Evolutionary conservation across 192 early-diverging fungal genomes (phyloP), one percentile per base, ranked within the genome.

Genomic region (Rhizoclosmatium globosum): DNA sequence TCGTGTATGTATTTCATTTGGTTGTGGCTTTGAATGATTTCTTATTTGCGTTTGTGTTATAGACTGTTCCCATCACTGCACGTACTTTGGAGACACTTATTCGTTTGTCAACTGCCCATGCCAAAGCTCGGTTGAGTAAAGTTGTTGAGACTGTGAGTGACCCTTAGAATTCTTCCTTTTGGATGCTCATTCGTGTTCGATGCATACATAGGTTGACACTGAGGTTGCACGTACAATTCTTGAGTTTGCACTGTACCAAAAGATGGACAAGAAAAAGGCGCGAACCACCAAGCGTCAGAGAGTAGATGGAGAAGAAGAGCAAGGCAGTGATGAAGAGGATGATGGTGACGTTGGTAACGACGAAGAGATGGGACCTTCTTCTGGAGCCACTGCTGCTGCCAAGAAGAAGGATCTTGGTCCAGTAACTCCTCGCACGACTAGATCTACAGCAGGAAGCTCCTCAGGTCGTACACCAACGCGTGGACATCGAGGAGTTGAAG

Each of bases 51-150:
- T 67, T 6, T 73, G 48, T 66, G 2, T 44, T 64, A 2, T 76
- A 95, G 86, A 98, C 97, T 1, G 89, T 96, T 45, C 98, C 98
- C n/a, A 90, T 98, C 72, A 99, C 98, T 11, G 92, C 96, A n/a
- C 95, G 98, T 90, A 97, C 98, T 19, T 87, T 99, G 21, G 98
- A 99, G 84, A 98, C 98, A 2, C 87, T 99, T 48, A 98, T 99
- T 80, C 95, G 98, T 85, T 84, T 99, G 70, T 91, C 96, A 1
- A 97, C 98, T 3, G 96, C 98, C 15, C 96, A 99, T 82, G 97
- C 98, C 60, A 99, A 99, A 86, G 86, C 91, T 61, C 90, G 98
- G 39, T 85, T 99, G 78, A 94, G 93, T 68, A 85, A 89, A 45
- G 79, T 79, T 3, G 96, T 99, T 3, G 92, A 95, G 53, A 88